Conservation (phyloP, 179 eudicot species). For the Beta lomatogona region DNA sequence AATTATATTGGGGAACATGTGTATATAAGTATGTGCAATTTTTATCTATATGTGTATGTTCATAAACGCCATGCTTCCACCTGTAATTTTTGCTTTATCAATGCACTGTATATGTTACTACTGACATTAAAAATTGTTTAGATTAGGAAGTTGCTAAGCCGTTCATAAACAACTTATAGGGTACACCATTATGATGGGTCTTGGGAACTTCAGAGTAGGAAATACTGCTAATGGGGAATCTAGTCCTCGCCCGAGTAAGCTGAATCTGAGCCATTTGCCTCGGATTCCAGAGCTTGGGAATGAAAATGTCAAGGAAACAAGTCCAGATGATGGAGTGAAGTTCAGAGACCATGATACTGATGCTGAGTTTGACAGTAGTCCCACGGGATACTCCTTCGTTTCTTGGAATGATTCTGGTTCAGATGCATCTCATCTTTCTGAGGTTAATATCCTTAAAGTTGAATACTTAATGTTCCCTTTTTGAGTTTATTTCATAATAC, state of each 20-base stretch:
- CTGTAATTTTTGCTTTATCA: neutral
- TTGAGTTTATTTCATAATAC: neutral
- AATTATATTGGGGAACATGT: neutral
- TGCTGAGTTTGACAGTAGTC: conserved; percentile 27
- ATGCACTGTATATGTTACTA: neutral
- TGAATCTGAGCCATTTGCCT: conserved; percentile 57
- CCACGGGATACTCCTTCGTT: conserved; percentile 36
- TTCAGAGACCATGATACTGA: conserved; percentile 37
- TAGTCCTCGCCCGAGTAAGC: conserved; percentile 41
- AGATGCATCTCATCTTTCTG: conserved; percentile 36
- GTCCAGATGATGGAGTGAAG: conserved; percentile 32
- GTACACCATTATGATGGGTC: conserved; percentile 49
- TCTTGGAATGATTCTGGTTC: conserved; percentile 57
- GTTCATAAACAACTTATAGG: conserved; percentile 37
- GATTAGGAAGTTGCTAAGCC: neutral
- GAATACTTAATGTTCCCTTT: neutral
- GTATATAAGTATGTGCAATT: neutral
- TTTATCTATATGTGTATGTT: too few species aligned
- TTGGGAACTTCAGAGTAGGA: conserved; percentile 48
- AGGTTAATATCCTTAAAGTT: conserved; percentile 13
- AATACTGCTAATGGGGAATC: conserved; percentile 45
- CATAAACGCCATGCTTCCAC: neutral
- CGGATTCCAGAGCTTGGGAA: conserved; percentile 60
- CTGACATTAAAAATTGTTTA: neutral
- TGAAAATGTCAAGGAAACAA: conserved; percentile 47